Evolutionary conservation across 2,329 filamentous ascomycete species (phyloP), one percentile per base, ranked within the genome.

Genomic region (Sarocladiaceae sp.): DNA sequence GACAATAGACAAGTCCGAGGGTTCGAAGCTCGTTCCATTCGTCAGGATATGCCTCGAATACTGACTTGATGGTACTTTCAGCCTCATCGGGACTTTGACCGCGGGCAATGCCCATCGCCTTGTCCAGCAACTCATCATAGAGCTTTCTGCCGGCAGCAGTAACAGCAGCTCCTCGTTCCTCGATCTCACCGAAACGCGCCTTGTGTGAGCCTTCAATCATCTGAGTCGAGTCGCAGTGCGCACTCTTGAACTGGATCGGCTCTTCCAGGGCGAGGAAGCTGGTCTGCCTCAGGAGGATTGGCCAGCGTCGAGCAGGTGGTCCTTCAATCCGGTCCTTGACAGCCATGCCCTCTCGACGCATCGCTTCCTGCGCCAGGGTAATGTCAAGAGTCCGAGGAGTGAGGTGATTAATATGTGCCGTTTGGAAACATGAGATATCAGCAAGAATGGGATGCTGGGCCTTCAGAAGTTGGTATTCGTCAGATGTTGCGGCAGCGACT

Each of bases 181-280:
- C 73, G 5, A 76, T 66, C 52, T 77, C 73, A 0, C 73, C 73
- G 27, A 76, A 76, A 0, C 72, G 60, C 1, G 73, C 72, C 6
- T 61, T 71, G 43, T 76, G 73, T 0, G 58, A 64, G 2, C 68
- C 68, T 9, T 11, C 11, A n/a, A 72, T 51, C n/a, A 70, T 52
- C 33, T 51, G 24, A 3, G n/a, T n/a, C 12, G 15, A 23, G 4
- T 39, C 34, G 4, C 9, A 12, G 13, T 26, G 6, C 19, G 7
- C 24, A 16, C 15, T 41, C 11, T 16, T 57, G 44, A 45, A 45
- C 23, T 29, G 20, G 18, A 41, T 41, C 3, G 37, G 12, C 51
- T 76, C 73, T 43, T 74, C 66, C 0, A 76, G 53, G 0, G 73
- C 73, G 2, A 69, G 56, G 47, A 77, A 77, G 45, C 74, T 77